Evolutionary conservation across 2,329 filamentous ascomycete species (phyloP), one percentile per base, ranked within the genome.

Genomic region (Berkeleyomyces basicola): DNA sequence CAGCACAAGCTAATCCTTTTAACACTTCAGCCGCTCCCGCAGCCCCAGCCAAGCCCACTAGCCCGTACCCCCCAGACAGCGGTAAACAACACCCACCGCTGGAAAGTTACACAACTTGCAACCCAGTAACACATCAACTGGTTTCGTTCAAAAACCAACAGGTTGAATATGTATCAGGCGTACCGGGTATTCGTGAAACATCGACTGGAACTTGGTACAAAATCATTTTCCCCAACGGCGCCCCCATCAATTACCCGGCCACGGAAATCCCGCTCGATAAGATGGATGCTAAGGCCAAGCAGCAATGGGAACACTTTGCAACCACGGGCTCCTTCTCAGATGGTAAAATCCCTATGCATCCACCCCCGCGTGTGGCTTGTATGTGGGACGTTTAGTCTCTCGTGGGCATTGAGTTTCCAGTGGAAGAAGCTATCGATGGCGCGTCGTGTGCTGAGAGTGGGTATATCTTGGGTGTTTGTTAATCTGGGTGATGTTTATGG

Each of bases 311-410:
- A 64, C 77, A 79, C 53, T 84, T 90, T 70, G 75, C 79, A 55
- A 77, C 82, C 66, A 81, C 81, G 23, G 88, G 88, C 0, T 73
- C 71, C 40, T 96, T 95, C 71, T 78, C 80, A 49, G 82, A 83
- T 43, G 86, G 85, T 0, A 68, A 84, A 5, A 86, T 96, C 75
- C 91, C 91, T 0, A 79, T 86, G 67, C 74, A 90, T 55, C 88
- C 91, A 23, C 91, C 91, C 0, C 85, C 84, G 72, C 78, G 83
- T 65, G 89, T 92, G 69, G 92, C 84, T 77, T 84, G 83, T 67
- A 73, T 75, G 37, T 92, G 86, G 81, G 82, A 89, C 70, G 84
- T 92, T 68, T 91, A 72, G 46, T 14, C 16, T 44, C 14, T 36
- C 6, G n/a, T 23, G 36, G 53, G 43, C 10, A 5, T n/a, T 62